Evolutionary conservation across 148 eudicot species (phyloP), one percentile per base, ranked within the genome.

Genomic region (Oxyria digyna): DNA sequence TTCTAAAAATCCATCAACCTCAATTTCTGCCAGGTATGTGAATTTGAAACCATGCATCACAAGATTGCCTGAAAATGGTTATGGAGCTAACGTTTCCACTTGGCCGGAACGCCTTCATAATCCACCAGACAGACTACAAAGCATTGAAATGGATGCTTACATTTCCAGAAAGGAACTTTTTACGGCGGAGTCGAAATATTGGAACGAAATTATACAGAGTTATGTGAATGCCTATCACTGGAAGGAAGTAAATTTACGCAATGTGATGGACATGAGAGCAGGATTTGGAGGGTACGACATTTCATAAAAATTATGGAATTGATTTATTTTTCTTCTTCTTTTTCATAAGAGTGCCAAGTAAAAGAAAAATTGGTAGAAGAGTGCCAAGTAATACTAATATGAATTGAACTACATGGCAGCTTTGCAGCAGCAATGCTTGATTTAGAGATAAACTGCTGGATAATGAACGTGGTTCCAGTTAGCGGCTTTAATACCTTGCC

Each of bases 251-350:
- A 78, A 74, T 71, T 23, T 79, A 45, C 78, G 86, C 17, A 86
- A 89, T 69, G 86, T 84, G 62, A 79, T 89, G 91, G 96, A 89
- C 83, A 89, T 89, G 96, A 84, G 84, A 74, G 86, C 96, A 67
- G 81, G 85, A 69, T 86, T 78, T 73, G 96, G 96, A 80, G 96
- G 96, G 96, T 89, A n/a, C 68, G 26, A 3, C 45, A 3, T 37
- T 37, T 66, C 10, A 59, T 59, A 21, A 20, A 50, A 21, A 1
- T 8, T 13, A 45, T 3, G 8, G 32, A 24, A 54, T 23, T 1
- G 11, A 24, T 26, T 10, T 10, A n/a, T 18, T 4, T 24, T 54
- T 54, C 12, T 54, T 11, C 3, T 26, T 3, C 62, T 2, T 23
- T 23, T 14, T 59, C 37, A 59, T 33, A 29, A 52, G 62, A 50